Evolutionary conservation across 192 early-diverging fungal species (phyloP), one percentile per base, ranked within the genome.

Genomic region (Rhizoclosmatium globosum): DNA sequence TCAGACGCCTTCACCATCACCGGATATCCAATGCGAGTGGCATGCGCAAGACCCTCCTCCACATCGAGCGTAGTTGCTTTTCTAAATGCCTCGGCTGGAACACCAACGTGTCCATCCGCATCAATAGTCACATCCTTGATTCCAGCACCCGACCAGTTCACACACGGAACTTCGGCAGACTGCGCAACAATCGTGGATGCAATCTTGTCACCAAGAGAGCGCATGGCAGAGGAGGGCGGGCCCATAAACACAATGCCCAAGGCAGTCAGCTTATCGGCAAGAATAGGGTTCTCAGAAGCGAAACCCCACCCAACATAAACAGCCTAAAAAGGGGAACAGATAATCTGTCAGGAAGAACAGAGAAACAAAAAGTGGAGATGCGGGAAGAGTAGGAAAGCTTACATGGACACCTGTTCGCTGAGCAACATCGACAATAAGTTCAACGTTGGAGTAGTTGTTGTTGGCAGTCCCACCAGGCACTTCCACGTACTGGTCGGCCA

Each of bases 241-340:
- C 98, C 98, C 74, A 99, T 97, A 78, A 99, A 99, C 61, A 97
- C 92, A 75, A 95, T 91, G 43, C 45, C 48, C 68, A 93, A 90
- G 70, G 89, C 90, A 58, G 93, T 87, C 19, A 99, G 92, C 77
- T 92, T 91, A 84, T 99, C 98, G 73, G 96, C 95, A 70, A 99
- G 89, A 70, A 94, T 86, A 60, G 98, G 98, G 82, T 99, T 98
- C 82, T 99, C 98, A 19, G 98, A 99, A 15, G 98, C 98, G 75
- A 98, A 97, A 64, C 98, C 98, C 98, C 98, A 99, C 59, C 98
- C 98, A 79, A 97, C 98, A 94, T 96, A 97, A 56, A 97, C 95
- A 72, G 95, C 93, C 86, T 98, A 48, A 64, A 38, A 44, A 45
- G 31, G 68, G 4, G 61, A 31, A 11, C 62, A 41, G 62, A 57